Percentiles rank a stretch among this genome's conserved stretches.
Evolutionary conservation across 2,329 filamentous ascomycete species (phyloP).

Genomic region (Microsporum canis): DNA sequence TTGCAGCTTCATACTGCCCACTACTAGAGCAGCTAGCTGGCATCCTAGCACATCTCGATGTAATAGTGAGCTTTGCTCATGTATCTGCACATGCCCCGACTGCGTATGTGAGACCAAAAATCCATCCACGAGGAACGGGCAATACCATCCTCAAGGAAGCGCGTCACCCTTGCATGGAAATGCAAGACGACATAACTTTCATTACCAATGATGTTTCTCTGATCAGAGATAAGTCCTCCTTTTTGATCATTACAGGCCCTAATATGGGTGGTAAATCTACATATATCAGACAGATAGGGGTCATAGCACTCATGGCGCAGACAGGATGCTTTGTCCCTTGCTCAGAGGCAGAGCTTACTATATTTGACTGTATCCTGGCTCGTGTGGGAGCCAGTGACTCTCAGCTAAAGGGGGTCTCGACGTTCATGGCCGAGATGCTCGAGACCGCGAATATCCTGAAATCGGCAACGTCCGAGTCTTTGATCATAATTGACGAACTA

Average conservation of each 20-base stretch:
- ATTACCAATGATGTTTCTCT: slow-evolving; percentile 94
- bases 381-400: slow-evolving; percentile 92
- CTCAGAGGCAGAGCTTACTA: slow-evolving; percentile 75
- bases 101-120: slow-evolving; percentile 79
- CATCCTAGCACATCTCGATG: slow-evolving; percentile 84
- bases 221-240: slow-evolving; percentile 65
- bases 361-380: slow-evolving; percentile 94
- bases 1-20: slow-evolving; percentile 88
- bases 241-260: slow-evolving; percentile 91
- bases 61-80: slow-evolving; percentile 88
- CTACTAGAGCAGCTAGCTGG: slow-evolving; percentile 81
- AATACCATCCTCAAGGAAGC: slow-evolving; percentile 86
- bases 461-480: slow-evolving; percentile 82
- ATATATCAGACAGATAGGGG: slow-evolving; percentile 93
- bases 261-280: slow-evolving; percentile 99
- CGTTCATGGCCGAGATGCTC: slow-evolving; percentile 99
- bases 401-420: slow-evolving; percentile 93
- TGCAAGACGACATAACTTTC: slow-evolving; percentile 97
- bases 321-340: slow-evolving; percentile 95
- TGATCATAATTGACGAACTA: slow-evolving; percentile 97
- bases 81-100: slow-evolving; percentile 85
- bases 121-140: slow-evolving; percentile 77
- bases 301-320: slow-evolving; percentile 94
- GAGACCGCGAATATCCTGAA: slow-evolving; percentile 98
- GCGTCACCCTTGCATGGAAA: slow-evolving; percentile 93